phyloP scores from a whole-genome alignment of 345 rosid genomes.

The Gossypium thurberi region DNA sequence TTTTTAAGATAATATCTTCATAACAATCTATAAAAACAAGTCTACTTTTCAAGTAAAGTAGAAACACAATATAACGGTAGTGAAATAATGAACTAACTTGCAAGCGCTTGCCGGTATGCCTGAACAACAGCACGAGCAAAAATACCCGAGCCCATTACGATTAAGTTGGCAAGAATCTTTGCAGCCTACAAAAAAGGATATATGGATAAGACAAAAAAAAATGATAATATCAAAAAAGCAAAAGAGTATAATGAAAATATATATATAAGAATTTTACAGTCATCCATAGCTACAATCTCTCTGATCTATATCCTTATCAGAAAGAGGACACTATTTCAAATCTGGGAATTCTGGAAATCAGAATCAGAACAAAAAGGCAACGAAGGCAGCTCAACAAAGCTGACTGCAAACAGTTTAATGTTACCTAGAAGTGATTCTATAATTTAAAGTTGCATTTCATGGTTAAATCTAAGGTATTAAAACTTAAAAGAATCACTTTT shows the following conservation, averaged over 20 bases:
- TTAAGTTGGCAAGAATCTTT: conserved; percentile 55
- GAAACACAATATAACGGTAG: neutral
- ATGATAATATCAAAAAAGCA: neutral
- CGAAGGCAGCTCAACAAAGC: neutral
- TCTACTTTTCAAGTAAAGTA: neutral
- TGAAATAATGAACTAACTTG: neutral
- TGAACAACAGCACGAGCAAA: conserved; percentile 59
- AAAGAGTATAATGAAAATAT: no score
- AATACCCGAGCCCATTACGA: conserved; percentile 67
- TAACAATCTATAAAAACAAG: neutral
- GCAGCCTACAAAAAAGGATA: conserved; percentile 48
- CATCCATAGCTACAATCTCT: neutral
- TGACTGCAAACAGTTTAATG: neutral
- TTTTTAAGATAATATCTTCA: neutral
- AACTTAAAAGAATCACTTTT: neutral
- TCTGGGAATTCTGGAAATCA: neutral
- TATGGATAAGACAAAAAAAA: neutral
- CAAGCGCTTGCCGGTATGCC: conserved; percentile 14
- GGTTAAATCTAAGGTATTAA: neutral
- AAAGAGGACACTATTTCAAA: neutral
- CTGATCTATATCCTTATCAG: neutral
- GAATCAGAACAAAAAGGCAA: neutral
- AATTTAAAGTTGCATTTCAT: neutral
- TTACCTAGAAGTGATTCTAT: neutral
- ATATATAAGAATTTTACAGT: neutral